Evolutionary conservation across 139 green algal species (phyloP), one percentile per base, ranked within the genome.

Genomic region (Micromonas commoda): DNA sequence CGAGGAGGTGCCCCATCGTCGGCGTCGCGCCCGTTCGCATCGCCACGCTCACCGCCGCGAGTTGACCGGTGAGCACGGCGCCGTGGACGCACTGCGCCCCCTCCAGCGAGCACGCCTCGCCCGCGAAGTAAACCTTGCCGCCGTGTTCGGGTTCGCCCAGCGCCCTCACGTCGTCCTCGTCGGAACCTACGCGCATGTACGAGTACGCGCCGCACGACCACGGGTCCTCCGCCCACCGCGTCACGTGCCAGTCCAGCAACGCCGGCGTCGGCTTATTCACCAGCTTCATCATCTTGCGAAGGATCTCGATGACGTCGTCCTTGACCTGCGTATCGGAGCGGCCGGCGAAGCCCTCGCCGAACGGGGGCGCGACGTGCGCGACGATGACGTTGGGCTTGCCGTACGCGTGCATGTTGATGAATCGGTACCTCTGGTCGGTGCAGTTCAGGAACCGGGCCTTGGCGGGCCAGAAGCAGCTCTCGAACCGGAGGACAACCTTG

Each of bases 11-110:
- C n/a, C n/a, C n/a, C n/a, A n/a, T n/a, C n/a, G n/a, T n/a, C n/a
- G n/a, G n/a, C n/a, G n/a, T n/a, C n/a, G n/a, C n/a, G n/a, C n/a
- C n/a, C n/a, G n/a, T n/a, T n/a, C n/a, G n/a, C n/a, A n/a, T n/a
- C n/a, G n/a, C n/a, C n/a, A 80, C 45, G 6, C 26, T 82, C n/a
- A 80, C 77, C 26, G 90, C 92, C 81, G 94, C 91, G 3, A 87
- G 80, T 54, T 92, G 34, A 13, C 91, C 91, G 5, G 82, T 90
- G 33, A 96, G 80, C 84, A 95, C 87, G 39, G 91, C 91, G 29
- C 91, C 92, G 52, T 91, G 91, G 24, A 97, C 92, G 0, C 91
- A 95, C 78, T 96, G 91, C 2, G 89, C 91, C 79, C 96, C 91
- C 82, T 94, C 82, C 72, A 86, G 87, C 66, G 76, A 88, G 28